phyloP scores from a whole-genome alignment of 1,284 basidiomycete genomes.

The Irpex rosettiformis region DNA sequence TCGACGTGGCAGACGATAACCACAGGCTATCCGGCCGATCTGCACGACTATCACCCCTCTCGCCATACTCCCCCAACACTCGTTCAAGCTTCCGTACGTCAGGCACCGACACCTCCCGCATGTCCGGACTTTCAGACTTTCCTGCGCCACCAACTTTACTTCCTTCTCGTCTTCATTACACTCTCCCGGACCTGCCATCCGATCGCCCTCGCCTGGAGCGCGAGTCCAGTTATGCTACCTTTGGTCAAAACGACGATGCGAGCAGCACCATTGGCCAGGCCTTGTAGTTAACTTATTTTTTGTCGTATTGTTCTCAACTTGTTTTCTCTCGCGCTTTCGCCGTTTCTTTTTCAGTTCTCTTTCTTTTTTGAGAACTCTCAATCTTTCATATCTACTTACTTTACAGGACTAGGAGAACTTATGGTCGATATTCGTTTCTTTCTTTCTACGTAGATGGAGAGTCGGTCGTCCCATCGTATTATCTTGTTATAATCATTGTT shows the following conservation, averaged over 20 bases:
- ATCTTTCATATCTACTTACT: neutral
- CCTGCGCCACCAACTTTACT: constrained; percentile 48
- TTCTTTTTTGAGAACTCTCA: neutral
- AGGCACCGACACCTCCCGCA: constrained; percentile 53
- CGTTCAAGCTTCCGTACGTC: constrained; percentile 68
- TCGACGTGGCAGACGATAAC: constrained; percentile 2
- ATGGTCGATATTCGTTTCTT: neutral
- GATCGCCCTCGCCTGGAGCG: constrained; percentile 20
- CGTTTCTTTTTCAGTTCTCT: neutral
- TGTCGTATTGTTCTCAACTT: neutral
- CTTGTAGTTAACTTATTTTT: constrained; percentile 16
- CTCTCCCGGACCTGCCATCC: constrained; percentile 5
- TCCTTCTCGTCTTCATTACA: constrained; percentile 17
- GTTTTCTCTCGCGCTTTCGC: neutral
- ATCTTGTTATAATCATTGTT: neutral
- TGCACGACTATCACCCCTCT: constrained; percentile 37
- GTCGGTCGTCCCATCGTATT: neutral
- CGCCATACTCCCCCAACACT: constrained; percentile 39
- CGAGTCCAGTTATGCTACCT: constrained; percentile 25
- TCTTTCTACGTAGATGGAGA: neutral
- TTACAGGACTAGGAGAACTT: neutral
- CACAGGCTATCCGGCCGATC: constrained; percentile 25
- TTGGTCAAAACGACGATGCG: constrained; percentile 20
- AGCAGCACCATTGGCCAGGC: constrained; percentile 23
- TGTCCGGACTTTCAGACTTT: constrained; percentile 74